Percentiles rank a stretch among this genome's conserved stretches.
Conservation (phyloP, 192 early-diverging fungal genomes). For the Phycomyces blakesleeanus region DNA sequence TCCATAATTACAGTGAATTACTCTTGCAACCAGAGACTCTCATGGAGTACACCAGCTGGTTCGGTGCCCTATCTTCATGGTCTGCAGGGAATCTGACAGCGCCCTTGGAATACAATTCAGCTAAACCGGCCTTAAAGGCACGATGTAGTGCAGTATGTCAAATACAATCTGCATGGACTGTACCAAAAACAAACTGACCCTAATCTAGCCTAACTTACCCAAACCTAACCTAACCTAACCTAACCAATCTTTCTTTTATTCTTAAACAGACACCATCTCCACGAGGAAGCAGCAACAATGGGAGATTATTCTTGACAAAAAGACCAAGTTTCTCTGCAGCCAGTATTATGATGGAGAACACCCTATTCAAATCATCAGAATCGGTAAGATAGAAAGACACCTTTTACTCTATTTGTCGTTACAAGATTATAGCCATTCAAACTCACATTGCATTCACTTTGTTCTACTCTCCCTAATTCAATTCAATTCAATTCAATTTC, state of each 20-base stretch:
- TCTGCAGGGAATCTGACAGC: not conserved
- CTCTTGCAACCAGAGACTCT: constrained; percentile 14
- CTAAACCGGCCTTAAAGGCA: not conserved
- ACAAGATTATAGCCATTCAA: not conserved
- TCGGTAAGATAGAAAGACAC: not conserved
- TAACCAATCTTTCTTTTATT: too few species aligned
- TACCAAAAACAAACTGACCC: not conserved
- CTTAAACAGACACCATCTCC: not conserved
- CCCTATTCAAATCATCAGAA: constrained; percentile 1
- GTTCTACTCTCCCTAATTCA: too few species aligned
- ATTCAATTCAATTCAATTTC: too few species aligned
- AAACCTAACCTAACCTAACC: not conserved
- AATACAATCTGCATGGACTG: not conserved
- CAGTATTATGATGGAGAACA: not conserved
- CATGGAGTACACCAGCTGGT: constrained; percentile 14
- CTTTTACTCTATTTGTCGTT: not conserved
- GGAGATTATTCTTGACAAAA: constrained; percentile 11
- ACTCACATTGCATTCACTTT: too few species aligned
- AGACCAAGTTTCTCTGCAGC: constrained; percentile 8
- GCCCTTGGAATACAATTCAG: not conserved
- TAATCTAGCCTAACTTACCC: not conserved
- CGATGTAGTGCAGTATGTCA: not conserved
- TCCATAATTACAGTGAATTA: not conserved
- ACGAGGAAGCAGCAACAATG: not conserved
- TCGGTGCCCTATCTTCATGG: constrained; percentile 15